Evolutionary conservation across 163 green algal genomes (phyloP), one percentile per base, ranked within the genome.

Genomic region (Chlamydomonas reinhardtii): DNA sequence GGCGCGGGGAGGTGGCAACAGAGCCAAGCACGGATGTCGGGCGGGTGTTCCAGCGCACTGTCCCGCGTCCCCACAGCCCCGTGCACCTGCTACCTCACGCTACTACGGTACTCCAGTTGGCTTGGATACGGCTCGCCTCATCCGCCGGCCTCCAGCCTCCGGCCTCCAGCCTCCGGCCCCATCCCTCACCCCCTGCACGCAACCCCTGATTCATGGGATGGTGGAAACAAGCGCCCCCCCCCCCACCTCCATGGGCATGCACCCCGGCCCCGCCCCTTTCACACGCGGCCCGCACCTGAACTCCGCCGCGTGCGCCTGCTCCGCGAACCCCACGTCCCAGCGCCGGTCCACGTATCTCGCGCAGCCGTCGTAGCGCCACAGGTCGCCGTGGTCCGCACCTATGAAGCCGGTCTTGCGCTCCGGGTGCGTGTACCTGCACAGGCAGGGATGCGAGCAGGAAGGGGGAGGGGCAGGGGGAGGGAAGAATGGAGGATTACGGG

Each of bases 361-460:
- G 70, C 89, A 92, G 48, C 85, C 86, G 72, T 92, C 81, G 69
- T 91, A 87, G 25, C 88, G 88, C 89, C 89, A 92, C 75, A 92
- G 81, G 81, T 92, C 84, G 9, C 89, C 89, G 61, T 92, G 85
- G 74, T 92, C 89, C 24, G 76, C 32, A 1, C 75, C 74, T 20
- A 84, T 72, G 71, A 92, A 92, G 62, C 89, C 86, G 4, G 66
- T 90, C 65, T 70, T 80, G 68, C 85, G 82, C 16, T 90, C 83
- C 4, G 89, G 87, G 65, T 95, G 90, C 16, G 84, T 91, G 82
- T 96, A 96, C 84, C 89, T 88, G 68, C 20, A 25, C n/a, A n/a
- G n/a, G 17, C 4, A 4, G n/a, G 29, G 15, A 29, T 54, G 31
- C 31, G 52, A 11, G 43, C 43, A 27, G 68, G 15, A 12, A 8